A percentile compares a stretch with the other conserved stretches of the same genome.
Evolutionary conservation across 306 rosid genomes (phyloP).

Genomic region (Hippophae tibetana): DNA sequence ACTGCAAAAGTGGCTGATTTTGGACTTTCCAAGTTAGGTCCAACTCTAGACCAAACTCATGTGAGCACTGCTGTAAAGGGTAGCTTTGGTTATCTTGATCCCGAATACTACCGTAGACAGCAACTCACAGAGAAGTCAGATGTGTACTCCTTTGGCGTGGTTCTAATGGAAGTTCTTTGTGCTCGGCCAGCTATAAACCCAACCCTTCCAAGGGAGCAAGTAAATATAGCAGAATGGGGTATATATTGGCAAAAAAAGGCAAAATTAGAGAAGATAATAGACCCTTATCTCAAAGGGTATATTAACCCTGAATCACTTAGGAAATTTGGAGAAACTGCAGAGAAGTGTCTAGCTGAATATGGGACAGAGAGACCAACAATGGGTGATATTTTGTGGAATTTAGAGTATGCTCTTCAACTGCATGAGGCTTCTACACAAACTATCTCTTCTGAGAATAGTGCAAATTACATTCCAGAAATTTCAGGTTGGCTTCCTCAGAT

Average conservation of each 20-base stretch:
- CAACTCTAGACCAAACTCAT: conserved; percentile 32
- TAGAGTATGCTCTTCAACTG: conserved; percentile 35
- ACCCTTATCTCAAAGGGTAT: conserved; percentile 18
- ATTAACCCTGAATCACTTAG: conserved; percentile 19
- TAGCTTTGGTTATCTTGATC: conserved; percentile 34
- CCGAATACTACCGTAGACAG: conserved; percentile 28
- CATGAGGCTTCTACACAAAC: conserved; percentile 22
- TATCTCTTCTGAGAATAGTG: conserved; percentile 12
- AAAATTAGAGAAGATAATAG: conserved; percentile 24
- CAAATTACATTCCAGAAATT: conserved; percentile 15
- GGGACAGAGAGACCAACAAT: conserved; percentile 34
- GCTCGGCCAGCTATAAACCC: conserved; percentile 34
- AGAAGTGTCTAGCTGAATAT: conserved; percentile 31
- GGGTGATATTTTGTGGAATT: conserved; percentile 32
- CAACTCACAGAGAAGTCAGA: conserved; percentile 33
- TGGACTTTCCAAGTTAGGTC: conserved; percentile 37
- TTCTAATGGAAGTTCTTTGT: conserved; percentile 25
- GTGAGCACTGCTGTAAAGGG: conserved; percentile 37
- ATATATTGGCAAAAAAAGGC: conserved; percentile 24
- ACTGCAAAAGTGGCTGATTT: conserved; percentile 31
- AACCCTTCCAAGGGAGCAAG: conserved; percentile 28
- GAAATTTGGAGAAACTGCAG: conserved; percentile 31
- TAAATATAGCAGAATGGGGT: conserved; percentile 40
- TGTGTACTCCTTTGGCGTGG: conserved; percentile 31
- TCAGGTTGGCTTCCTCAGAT: conserved; percentile 18